Conservation (phyloP, 2,329 filamentous ascomycete species). For the Fusarium circinatum region DNA sequence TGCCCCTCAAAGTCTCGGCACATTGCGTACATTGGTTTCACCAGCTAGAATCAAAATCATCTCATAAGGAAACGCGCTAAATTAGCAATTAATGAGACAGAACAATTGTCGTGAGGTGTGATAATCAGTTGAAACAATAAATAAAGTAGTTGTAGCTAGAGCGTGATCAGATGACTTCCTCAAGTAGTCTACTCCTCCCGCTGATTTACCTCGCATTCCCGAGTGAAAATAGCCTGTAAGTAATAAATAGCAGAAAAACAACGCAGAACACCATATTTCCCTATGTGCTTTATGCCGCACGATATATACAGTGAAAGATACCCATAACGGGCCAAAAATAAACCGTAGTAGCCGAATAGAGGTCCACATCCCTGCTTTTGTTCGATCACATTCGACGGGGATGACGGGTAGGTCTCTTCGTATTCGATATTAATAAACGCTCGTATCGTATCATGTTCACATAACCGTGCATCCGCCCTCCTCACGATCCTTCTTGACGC, state of each 20-base stretch:
- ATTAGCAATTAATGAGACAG: neutral
- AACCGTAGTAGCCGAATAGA: slow-evolving; percentile 10
- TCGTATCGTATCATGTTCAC: slow-evolving; percentile 53
- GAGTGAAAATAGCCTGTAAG: slow-evolving; percentile 1
- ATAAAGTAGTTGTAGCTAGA: neutral
- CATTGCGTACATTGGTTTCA: neutral
- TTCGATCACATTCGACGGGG: slow-evolving; percentile 1
- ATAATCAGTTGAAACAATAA: neutral
- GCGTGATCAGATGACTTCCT: neutral
- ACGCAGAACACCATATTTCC: slow-evolving; percentile 39
- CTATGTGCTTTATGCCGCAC: slow-evolving; percentile 44
- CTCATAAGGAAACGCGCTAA: slow-evolving; percentile 28
- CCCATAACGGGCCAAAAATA: slow-evolving; percentile 5
- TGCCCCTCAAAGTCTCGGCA: slow-evolving; percentile 17
- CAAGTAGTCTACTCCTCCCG: slow-evolving; percentile 21
- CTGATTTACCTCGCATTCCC: neutral
- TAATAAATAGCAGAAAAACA: slow-evolving; percentile 14
- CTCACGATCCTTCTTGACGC: slow-evolving; percentile 73
- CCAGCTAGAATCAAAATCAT: neutral
- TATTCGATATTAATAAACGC: slow-evolving; percentile 24
- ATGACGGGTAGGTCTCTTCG: slow-evolving; percentile 15
- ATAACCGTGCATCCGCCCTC: slow-evolving; percentile 70
- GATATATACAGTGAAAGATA: slow-evolving; percentile 43
- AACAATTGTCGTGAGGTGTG: neutral
- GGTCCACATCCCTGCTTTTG: slow-evolving; percentile 7